Percentiles rank a stretch among this genome's conserved stretches.
Conservation (phyloP, 225 moss, liverwort and hornwort genomes). For the Asterella californica region DNA sequence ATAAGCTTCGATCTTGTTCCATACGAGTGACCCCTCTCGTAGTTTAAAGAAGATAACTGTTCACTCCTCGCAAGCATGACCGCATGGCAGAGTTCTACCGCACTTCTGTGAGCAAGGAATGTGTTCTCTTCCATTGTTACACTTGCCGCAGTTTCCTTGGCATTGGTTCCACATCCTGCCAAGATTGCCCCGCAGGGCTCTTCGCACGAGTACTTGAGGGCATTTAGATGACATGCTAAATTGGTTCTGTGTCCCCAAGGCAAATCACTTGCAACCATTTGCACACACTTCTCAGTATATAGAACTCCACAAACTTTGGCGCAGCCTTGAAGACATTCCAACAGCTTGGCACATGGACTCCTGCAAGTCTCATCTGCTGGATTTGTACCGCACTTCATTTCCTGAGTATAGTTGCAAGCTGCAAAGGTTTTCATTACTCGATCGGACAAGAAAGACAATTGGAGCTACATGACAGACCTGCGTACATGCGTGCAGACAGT, state of each 20-base stretch:
- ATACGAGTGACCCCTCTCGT: too few species aligned
- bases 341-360: too few species aligned
- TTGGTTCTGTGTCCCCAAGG: too few species aligned
- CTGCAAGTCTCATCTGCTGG: slow-evolving; percentile 5
- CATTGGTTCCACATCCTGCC: slow-evolving; percentile 29
- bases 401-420: slow-evolving; percentile 19
- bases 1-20: too few species aligned
- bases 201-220: too few species aligned
- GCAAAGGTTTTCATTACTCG: slow-evolving; percentile 19
- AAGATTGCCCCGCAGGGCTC: slow-evolving; percentile 28
- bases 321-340: too few species aligned
- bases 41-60: too few species aligned
- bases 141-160: slow-evolving; percentile 38
- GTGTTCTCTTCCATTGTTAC: slow-evolving; percentile 30
- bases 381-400: slow-evolving; percentile 6
- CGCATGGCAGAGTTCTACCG: slow-evolving; percentile 36
- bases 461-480: slow-evolving; percentile 26
- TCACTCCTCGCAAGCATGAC: slow-evolving; percentile 37
- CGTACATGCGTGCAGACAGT: slow-evolving; percentile 29
- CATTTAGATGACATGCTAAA: too few species aligned
- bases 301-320: too few species aligned
- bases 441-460: slow-evolving; percentile 26
- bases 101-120: slow-evolving; percentile 28
- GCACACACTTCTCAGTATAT: too few species aligned
- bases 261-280: too few species aligned